phyloP scores from a whole-genome alignment of 805 yeast genomes.

The Wickerhamiella domercqiae region DNA sequence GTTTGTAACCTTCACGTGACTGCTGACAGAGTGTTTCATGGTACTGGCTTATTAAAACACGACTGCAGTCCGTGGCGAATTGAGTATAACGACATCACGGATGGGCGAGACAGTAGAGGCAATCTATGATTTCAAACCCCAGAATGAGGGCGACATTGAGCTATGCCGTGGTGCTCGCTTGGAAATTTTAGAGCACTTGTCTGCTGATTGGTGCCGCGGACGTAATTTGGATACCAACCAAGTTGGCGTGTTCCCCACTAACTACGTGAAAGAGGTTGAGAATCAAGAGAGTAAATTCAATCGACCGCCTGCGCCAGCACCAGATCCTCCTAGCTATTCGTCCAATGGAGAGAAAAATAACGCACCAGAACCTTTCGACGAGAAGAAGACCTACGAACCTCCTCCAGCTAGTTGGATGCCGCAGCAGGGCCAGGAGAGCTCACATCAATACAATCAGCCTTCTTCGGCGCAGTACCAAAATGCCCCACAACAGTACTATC shows the following conservation, averaged over 20 bases:
- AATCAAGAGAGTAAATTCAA: conserved; percentile 9
- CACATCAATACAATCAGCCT: conserved; percentile 7
- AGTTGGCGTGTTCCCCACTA: conserved; percentile 79
- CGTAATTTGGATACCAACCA: conserved; percentile 30
- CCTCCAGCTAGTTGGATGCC: conserved; percentile 7
- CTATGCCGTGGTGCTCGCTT: conserved; percentile 54
- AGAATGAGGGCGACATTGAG: conserved; percentile 58
- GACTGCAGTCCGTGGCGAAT: too few species aligned
- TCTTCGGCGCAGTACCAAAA: conserved; percentile 7
- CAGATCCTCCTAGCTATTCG: conserved; percentile 6
- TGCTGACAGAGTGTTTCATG: too few species aligned
- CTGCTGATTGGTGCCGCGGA: conserved; percentile 90
- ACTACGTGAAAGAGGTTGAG: conserved; percentile 43
- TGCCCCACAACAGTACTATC: conserved; percentile 14
- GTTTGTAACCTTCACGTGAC: too few species aligned
- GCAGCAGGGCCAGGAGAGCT: conserved; percentile 3
- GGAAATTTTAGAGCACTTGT: conserved; percentile 53
- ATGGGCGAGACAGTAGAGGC: conserved; percentile 38
- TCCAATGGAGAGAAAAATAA: conserved; percentile 10
- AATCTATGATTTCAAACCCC: conserved; percentile 57
- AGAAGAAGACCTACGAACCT: conserved; percentile 13
- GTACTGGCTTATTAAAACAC: too few species aligned
- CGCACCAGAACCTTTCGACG: conserved; percentile 13
- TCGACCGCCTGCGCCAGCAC: conserved; percentile 13
- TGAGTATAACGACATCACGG: too few species aligned